Percentiles rank a stretch among this genome's conserved stretches.
These are phyloP conservation scores for Candida andamanensis DNA, from an alignment of 805 yeast species.

Conservation along the genomic window DNA sequence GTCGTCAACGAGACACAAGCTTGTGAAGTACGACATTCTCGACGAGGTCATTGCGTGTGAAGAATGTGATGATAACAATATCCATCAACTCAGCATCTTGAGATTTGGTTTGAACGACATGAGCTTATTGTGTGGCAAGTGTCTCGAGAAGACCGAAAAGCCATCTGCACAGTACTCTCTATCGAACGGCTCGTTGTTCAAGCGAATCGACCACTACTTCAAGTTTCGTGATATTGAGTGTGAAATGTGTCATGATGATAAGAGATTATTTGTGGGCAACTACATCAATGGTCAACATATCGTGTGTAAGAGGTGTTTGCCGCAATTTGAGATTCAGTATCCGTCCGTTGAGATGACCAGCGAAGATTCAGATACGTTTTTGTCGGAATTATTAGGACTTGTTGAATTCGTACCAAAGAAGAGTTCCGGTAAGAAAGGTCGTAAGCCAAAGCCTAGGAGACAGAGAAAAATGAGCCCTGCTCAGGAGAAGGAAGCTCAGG, in stretches of 20 bases:
- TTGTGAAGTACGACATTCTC: constrained; percentile 26
- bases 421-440: constrained; percentile 18
- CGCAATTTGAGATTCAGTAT: constrained; percentile 10
- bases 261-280: constrained; percentile 33
- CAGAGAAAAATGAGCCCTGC: constrained; percentile 8
- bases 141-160: constrained; percentile 39
- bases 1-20: constrained; percentile 49
- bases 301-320: constrained; percentile 42
- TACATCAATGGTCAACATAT: constrained; percentile 18
- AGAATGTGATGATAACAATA: constrained; percentile 49
- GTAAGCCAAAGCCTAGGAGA: constrained; percentile 23
- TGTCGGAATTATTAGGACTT: constrained; percentile 44
- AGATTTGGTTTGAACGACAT: constrained; percentile 55
- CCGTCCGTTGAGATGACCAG: constrained; percentile 25
- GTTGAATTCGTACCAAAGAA: constrained; percentile 32
- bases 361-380: constrained; percentile 44
- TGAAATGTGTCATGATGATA: constrained; percentile 37
- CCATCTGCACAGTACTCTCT: constrained; percentile 48
- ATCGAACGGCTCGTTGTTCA: constrained; percentile 52
- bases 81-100: constrained; percentile 47
- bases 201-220: constrained; percentile 42
- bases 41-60: constrained; percentile 50
- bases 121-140: constrained; percentile 42
- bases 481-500: constrained; percentile 19
- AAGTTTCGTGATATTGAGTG: constrained; percentile 50